phyloP scores from a whole-genome alignment of 495 filamentous ascomycete genomes.

The Tuber indicum region DNA sequence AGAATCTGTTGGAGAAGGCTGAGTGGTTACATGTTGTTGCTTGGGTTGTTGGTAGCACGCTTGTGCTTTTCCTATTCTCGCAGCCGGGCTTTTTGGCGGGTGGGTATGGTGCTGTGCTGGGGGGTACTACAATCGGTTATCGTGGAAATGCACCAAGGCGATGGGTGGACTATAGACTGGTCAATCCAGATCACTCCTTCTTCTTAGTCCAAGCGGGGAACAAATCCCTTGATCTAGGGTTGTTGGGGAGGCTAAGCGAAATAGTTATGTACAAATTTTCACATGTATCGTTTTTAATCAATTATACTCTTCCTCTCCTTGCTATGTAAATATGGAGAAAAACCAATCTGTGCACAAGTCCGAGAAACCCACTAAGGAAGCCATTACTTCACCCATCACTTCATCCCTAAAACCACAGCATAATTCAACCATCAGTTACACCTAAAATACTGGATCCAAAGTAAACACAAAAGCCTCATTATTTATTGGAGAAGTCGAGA shows the following conservation, averaged over 20 bases:
- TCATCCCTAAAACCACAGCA: no score
- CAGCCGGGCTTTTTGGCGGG: constrained; percentile 14
- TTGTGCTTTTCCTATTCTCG: constrained; percentile 38
- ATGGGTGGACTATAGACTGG: constrained; percentile 43
- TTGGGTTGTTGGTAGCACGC: constrained; percentile 41
- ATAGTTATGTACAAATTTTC: neutral
- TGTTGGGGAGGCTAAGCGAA: neutral
- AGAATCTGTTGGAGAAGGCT: constrained; percentile 40
- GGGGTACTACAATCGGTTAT: constrained; percentile 45
- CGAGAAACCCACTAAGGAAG: no score
- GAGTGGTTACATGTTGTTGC: constrained; percentile 32
- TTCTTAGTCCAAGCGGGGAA: constrained; percentile 48
- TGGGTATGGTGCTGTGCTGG: constrained; percentile 37
- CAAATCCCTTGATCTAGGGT: constrained; percentile 15
- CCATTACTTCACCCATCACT: no score
- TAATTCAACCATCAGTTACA: no score
- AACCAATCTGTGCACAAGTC: neutral
- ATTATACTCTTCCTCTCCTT: neutral
- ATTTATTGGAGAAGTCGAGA: no score
- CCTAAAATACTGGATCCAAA: no score
- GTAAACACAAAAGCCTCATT: no score
- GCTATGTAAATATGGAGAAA: neutral
- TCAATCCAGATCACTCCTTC: constrained; percentile 49
- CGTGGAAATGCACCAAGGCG: constrained; percentile 35
- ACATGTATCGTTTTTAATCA: neutral